A percentile compares a stretch with the other conserved stretches of the same genome.
These are phyloP conservation scores for Candida patagonica DNA, from an alignment of 805 yeast genomes.

Conservation along the genomic window DNA sequence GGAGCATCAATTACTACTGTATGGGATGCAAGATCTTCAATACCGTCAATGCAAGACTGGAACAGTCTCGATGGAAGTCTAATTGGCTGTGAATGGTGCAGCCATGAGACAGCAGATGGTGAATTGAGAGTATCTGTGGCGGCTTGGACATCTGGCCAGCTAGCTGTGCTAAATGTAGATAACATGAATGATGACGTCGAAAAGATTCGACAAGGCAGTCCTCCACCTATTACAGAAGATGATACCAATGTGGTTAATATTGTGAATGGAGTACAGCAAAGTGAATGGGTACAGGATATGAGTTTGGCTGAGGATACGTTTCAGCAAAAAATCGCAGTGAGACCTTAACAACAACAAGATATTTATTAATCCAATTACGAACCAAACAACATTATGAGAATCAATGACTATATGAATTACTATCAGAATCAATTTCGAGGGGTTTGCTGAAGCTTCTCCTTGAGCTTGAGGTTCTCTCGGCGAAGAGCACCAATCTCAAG, in stretches of 20 bases:
- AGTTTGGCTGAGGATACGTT: slow-evolving; percentile 14
- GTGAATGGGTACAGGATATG: slow-evolving; percentile 13
- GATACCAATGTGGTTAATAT: slow-evolving; percentile 15
- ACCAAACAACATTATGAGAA: no score
- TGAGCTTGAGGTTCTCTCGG: slow-evolving; percentile 40
- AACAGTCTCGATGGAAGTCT: neutral
- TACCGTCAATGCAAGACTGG: slow-evolving; percentile 3
- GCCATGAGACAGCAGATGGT: neutral
- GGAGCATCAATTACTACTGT: slow-evolving; percentile 7
- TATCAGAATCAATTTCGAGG: neutral
- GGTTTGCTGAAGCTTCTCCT: slow-evolving; percentile 13
- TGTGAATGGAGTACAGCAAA: slow-evolving; percentile 16
- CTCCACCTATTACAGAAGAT: slow-evolving; percentile 15
- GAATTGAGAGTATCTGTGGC: neutral
- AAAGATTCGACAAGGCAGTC: slow-evolving; percentile 8
- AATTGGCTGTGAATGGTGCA: slow-evolving; percentile 4
- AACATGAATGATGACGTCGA: neutral
- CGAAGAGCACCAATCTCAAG: slow-evolving; percentile 57
- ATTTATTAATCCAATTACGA: no score
- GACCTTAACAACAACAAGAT: no score
- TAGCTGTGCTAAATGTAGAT: neutral
- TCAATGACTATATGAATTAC: no score
- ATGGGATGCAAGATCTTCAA: slow-evolving; percentile 8
- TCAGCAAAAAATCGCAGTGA: neutral
- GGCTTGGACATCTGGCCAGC: slow-evolving; percentile 5